Base-by-base conservation (phyloP, 2,329 filamentous ascomycete species). In the Cladorrhinum sp. region DNA sequence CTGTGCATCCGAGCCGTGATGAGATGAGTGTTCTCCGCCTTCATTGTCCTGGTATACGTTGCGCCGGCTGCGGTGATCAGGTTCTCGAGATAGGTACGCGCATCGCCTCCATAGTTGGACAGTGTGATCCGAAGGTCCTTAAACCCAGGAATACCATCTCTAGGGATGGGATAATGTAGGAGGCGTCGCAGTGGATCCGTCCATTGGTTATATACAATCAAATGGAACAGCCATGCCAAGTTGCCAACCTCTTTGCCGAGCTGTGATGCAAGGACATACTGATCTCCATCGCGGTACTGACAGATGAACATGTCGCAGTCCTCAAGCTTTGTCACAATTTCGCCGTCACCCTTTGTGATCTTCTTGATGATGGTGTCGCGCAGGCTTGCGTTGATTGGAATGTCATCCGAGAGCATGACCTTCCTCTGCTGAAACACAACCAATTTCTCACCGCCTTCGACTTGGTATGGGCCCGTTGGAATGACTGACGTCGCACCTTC, bases 21-120 rank as follows among this genome's bases (percentile, higher is more conserved):
- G 0, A 99, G 84, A 76, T 99, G 95, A 0, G 93, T 98, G 73
- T 99, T 98, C 64, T 97, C 92, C 66, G 90, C 86, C 74, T 92
- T 96, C 86, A 99, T 90, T 0, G 92, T 96, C 77, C 96, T 96
- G 28, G 95, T 99, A 72, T 92, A 98, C 64, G 90, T 88, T 8
- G 91, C 94, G 16, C 95, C 95, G 16, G 89, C 82, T 23, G 92
- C 92, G 62, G 81, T 86, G 68, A 97, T 89, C 39, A 99, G 82
- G 67, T 96, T 98, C 74, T 98, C 93, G 3, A 99, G 82, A 70
- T 98, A 99, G 57, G 92, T 87, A 52, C 95, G 87, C 16, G 95
- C 92, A 74, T 99, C 95, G 30, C 95, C 95, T 51, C 92, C 92
- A 72, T 99, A 99, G 74, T 98, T 99, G 5, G 95, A 98, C 5